phyloP scores from a whole-genome alignment of 202 grass and related monocot genomes.

The Alloteropsis angusta region DNA sequence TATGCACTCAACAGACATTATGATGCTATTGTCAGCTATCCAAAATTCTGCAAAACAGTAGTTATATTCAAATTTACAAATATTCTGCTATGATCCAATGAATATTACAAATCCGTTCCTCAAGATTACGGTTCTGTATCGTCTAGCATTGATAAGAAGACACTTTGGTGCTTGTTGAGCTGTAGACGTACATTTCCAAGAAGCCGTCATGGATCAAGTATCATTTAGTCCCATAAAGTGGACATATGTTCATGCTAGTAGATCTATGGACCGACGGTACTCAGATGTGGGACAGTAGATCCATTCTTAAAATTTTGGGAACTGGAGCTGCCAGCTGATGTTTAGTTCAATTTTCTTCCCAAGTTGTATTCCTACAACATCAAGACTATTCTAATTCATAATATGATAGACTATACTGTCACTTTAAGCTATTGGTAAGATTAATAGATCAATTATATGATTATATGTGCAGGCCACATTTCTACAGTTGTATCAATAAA shows the following conservation, averaged over 20 bases:
- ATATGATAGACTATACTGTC: constrained; percentile 15
- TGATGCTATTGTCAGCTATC: too few relatives aligned
- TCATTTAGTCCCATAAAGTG: constrained; percentile 49
- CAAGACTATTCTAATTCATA: not conserved
- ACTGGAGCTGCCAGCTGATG: not conserved
- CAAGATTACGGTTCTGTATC: constrained; percentile 45
- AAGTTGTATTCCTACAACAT: not conserved
- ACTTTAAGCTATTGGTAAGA: constrained; percentile 14
- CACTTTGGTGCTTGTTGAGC: constrained; percentile 44
- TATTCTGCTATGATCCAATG: constrained; percentile 20
- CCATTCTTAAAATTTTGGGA: constrained; percentile 1
- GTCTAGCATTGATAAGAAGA: constrained; percentile 72
- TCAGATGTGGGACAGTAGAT: constrained; percentile 16
- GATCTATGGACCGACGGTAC: constrained; percentile 47
- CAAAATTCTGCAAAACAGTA: too few relatives aligned
- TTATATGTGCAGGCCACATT: not conserved
- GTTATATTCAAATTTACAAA: too few relatives aligned
- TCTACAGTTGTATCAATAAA: not conserved
- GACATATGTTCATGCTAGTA: constrained; percentile 55
- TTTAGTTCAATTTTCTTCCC: not conserved
- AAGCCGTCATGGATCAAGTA: constrained; percentile 65
- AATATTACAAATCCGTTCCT: constrained; percentile 46
- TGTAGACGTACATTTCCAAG: constrained; percentile 53
- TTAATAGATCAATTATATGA: not conserved
- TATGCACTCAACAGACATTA: not conserved